Conservation (phyloP, 768 basidiomycete genomes). For the Baorangia bicolor region DNA sequence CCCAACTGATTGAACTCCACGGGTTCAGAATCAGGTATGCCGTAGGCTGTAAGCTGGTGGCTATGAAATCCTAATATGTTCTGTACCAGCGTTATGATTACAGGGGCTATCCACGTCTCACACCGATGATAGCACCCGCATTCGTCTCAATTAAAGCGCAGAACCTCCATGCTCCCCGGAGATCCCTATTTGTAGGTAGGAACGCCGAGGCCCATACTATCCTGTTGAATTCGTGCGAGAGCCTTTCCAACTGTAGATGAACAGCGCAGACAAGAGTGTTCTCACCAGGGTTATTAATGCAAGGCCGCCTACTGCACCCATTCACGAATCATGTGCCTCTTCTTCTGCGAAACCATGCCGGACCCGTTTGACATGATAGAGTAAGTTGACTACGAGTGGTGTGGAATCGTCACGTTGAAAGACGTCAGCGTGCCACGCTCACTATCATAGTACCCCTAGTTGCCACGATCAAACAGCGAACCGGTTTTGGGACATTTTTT, state of each 20-base stretch:
- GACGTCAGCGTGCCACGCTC: neutral
- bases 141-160: neutral
- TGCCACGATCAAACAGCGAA: conserved; percentile 11
- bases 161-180: neutral
- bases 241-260: neutral
- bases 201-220: conserved; percentile 1
- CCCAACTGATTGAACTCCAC: conserved; percentile 9
- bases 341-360: neutral
- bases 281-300: conserved; percentile 3
- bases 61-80: conserved; percentile 3
- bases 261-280: neutral
- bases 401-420: neutral
- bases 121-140: neutral
- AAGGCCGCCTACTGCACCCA: conserved; percentile 6
- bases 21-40: conserved; percentile 1
- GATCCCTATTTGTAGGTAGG: conserved; percentile 1
- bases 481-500: neutral
- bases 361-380: neutral
- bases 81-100: conserved; percentile 9
- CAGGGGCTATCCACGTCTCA: conserved; percentile 1
- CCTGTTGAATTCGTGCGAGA: neutral
- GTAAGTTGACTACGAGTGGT: neutral
- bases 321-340: neutral
- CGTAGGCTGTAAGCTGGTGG: conserved; percentile 2
- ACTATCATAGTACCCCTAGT: neutral